Conservation (phyloP, 371 early-diverging fungal genomes). For the Fennellomyces sp. region DNA sequence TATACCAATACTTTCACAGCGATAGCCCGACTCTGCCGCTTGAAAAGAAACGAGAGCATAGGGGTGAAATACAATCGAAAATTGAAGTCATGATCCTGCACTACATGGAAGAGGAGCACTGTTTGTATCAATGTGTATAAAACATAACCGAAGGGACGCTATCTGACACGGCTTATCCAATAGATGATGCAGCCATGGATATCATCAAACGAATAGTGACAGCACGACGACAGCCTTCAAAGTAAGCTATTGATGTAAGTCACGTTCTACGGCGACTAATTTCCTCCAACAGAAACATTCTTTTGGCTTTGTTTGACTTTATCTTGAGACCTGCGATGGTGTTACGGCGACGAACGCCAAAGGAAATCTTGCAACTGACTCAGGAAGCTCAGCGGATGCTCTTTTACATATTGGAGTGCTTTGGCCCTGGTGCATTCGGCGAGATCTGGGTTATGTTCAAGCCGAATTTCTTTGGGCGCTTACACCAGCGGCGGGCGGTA, state of each 20-base stretch:
- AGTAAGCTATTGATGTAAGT: constrained; percentile 16
- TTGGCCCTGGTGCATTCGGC: constrained; percentile 11
- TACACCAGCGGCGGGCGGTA: background rate
- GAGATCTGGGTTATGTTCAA: constrained; percentile 10
- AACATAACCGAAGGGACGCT: too few relatives aligned
- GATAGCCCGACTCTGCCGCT: background rate
- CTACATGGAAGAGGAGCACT: constrained; percentile 14
- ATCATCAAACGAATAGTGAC: constrained; percentile 7
- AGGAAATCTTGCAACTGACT: background rate
- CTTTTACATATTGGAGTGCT: constrained; percentile 14
- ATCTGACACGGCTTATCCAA: background rate
- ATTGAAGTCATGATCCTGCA: constrained; percentile 14
- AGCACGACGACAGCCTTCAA: constrained; percentile 12
- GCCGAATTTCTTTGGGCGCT: background rate
- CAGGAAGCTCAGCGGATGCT: constrained; percentile 14
- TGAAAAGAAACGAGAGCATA: background rate
- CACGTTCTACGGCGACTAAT: too few relatives aligned
- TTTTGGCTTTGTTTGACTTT: constrained; percentile 13
- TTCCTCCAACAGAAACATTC: constrained; percentile 1
- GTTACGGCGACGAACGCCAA: background rate
- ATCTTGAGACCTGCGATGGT: constrained; percentile 3
- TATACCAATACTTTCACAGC: constrained; percentile 19
- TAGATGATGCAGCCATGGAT: constrained; percentile 25
- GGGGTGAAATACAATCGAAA: constrained; percentile 7
- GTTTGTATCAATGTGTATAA: background rate